Base-by-base conservation (phyloP, 2,329 filamentous ascomycete genomes). In the Apiospora kogelbergensis region DNA sequence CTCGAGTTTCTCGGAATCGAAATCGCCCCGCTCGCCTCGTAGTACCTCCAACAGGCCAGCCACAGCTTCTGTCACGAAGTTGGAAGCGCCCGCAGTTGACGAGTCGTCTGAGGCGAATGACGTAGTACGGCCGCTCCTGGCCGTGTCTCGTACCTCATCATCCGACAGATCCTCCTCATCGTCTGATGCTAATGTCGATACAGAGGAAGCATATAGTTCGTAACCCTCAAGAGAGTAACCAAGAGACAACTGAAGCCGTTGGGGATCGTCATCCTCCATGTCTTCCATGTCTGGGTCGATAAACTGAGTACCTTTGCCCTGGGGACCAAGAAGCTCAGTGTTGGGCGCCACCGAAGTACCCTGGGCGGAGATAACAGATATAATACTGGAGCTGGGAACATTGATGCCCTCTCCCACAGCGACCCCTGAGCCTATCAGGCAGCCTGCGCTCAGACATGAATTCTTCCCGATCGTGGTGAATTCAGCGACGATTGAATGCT, bases 51-150 rank as follows among this genome's bases (percentile, higher is more conserved):
- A 87, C n/a, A 98, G 88, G 70, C 93, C 95, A 72, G 90, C 86
- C 3, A 95, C 93, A 33, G 95, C 95, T 76, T 98, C 95, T 71
- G 91, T 86, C 78, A 97, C 93, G 86, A 98, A 98, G 69, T 90
- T 78, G 26, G 83, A 81, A 69, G 80, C 81, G 69, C 81, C 81
- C 40, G 85, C 85, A 67, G 89, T 86, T 20, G 90, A 89, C 0
- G 91, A 93, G 73, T 90, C 87, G 63, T 92, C 88, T 0, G 92
- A 94, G 48, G 91, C 87, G 76, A 95, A 93, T 63, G 91, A 93
- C 37, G 89, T 90, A 45, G 89, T 86, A 68, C 90, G 87, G 22
- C 84, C 83, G 67, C 82, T 73, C 66, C 79, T 78, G 72, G 75
- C 80, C 68, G 91, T 90, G 71, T 90, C 90, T 26, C 87, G 86